A percentile compares a stretch with the other conserved stretches of the same genome.
Conservation (phyloP, 768 basidiomycete species). For the Melanogaster broomeanus region DNA sequence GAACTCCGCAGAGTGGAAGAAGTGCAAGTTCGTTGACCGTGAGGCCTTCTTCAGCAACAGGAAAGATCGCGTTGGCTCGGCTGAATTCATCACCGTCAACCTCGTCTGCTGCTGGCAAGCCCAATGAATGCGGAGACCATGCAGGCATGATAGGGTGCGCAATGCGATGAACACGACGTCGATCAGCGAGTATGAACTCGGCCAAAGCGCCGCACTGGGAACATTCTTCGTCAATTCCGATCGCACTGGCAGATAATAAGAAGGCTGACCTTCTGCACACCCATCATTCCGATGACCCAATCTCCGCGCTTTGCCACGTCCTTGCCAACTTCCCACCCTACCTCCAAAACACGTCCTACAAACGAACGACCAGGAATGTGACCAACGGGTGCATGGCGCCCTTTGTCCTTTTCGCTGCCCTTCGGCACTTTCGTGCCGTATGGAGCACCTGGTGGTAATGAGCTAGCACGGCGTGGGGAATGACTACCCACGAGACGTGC, state of each 20-base stretch:
- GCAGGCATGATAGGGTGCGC: slow-evolving; percentile 57
- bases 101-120: slow-evolving; percentile 7
- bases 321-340: slow-evolving; percentile 65
- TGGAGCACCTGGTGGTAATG: slow-evolving; percentile 17
- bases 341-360: slow-evolving; percentile 80
- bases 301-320: slow-evolving; percentile 71
- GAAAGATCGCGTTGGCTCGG: slow-evolving; percentile 8
- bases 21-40: slow-evolving; percentile 77
- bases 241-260: slow-evolving; percentile 2
- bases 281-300: slow-evolving; percentile 82
- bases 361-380: slow-evolving; percentile 89
- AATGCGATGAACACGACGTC: slow-evolving; percentile 71
- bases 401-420: slow-evolving; percentile 27
- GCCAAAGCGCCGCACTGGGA: slow-evolving; percentile 78
- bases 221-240: slow-evolving; percentile 13
- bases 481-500: slow-evolving; percentile 58
- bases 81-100: slow-evolving; percentile 7
- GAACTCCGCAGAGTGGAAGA: slow-evolving; percentile 74
- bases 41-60: slow-evolving; percentile 23
- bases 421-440: slow-evolving; percentile 20
- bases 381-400: slow-evolving; percentile 44
- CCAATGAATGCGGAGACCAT: slow-evolving; percentile 23
- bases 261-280: slow-evolving; percentile 71
- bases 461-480: slow-evolving; percentile 10
- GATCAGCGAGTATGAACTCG: slow-evolving; percentile 86